Base-by-base conservation (phyloP, 257 asterid species). In the Paulownia fortunei region DNA sequence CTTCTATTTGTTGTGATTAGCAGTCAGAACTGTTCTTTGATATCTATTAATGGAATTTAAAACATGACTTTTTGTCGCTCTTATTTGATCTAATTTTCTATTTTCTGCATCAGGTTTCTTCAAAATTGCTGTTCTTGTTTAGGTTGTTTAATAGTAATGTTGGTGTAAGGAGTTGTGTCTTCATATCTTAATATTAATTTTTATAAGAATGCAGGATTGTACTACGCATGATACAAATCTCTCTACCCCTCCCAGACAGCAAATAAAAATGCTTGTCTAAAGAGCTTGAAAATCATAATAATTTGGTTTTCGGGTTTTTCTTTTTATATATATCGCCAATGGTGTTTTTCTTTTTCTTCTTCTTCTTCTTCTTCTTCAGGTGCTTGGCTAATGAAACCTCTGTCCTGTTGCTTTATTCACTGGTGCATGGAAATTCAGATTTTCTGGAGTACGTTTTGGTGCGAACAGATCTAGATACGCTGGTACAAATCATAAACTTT, bases 371-470 rank as follows among this genome's bases (percentile, higher is more conserved):
- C n/a, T n/a, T n/a, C n/a, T 42, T 52, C 89, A 96, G 99, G 95
- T 84, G 89, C 86, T 84, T 96, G 93, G 89, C 91, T 16, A 89
- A 92, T 86, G 99, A 96, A 88, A 80, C 86, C 72, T 90, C 99
- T 80, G 89, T 88, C 76, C 89, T 96, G 84, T 86, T 96, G 72
- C 99, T 96, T 80, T 96, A 96, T 84, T 90, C 97, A 24, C 85
- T 96, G 82, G 90, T 96, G 80, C 98, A 93, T 63, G 98, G 99
- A 68, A 96, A 96, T 86, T 88, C 98, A 37, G 88, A 89, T 79
- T 96, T 96, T 82, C 83, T 94, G 75, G 99, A 93, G 88, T 96
- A 96, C 76, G 97, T 93, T 79, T 87, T 96, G 89, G 99, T 96
- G 89, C 97, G 99, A 80, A 91, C 97, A 63, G 99, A 96, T 86